Evolutionary conservation across 257 asterid genomes (phyloP).

Genomic region (Leonotis leonurus): DNA sequence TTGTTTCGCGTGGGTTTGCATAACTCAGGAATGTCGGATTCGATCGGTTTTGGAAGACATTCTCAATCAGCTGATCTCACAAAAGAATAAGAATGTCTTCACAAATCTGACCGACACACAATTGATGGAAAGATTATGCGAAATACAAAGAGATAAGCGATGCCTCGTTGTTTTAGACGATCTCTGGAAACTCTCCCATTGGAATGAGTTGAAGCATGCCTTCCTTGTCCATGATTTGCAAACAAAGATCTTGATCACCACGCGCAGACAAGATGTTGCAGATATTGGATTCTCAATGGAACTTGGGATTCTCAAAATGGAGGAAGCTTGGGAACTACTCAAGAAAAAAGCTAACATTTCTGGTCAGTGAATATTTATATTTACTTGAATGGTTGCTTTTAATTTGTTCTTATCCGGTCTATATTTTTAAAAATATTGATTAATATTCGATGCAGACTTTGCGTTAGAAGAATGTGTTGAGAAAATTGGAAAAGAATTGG

Average conservation of each 20-base stretch:
- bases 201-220: background rate
- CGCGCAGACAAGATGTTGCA: background rate
- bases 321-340: no score
- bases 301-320: no score
- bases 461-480: no score
- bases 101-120: no score
- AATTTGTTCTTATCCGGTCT: no score
- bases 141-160: no score
- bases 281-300: no score
- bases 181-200: background rate
- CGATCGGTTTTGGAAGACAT: background rate
- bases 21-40: no score
- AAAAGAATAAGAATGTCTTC: background rate
- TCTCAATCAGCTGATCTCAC: background rate
- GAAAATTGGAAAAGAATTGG: conserved; percentile 10
- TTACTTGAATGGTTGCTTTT: no score
- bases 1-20: no score
- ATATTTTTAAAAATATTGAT: no score
- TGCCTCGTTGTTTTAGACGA: conserved; percentile 10
- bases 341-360: conserved; percentile 7
- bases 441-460: background rate
- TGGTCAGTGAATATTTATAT: background rate
- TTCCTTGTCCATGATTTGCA: background rate
- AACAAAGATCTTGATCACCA: background rate
- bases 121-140: no score